Conservation (phyloP, 2,329 filamentous ascomycete genomes). For the Beauveria caledonica region DNA sequence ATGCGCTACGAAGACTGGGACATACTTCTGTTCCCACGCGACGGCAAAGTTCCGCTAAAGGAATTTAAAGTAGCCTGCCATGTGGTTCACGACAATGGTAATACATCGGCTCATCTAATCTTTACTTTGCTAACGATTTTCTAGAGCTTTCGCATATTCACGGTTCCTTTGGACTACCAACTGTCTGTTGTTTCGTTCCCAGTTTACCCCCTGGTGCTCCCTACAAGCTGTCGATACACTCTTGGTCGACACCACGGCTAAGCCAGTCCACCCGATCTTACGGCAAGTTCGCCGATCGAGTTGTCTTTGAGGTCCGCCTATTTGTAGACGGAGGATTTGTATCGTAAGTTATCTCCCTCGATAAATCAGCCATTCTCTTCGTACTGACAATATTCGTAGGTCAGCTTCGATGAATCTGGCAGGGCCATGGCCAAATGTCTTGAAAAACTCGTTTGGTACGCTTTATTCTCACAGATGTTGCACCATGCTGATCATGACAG, state of each 20-base stretch:
- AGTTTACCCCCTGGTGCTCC: conserved; percentile 48
- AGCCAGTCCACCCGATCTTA: conserved; percentile 49
- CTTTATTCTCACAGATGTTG: neutral
- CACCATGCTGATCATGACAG: conserved; percentile 20
- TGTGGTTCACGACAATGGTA: conserved; percentile 47
- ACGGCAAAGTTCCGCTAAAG: conserved; percentile 61
- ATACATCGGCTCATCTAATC: neutral
- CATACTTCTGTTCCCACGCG: conserved; percentile 65
- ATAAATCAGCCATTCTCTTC: neutral
- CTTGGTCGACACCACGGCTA: conserved; percentile 55
- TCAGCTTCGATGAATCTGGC: conserved; percentile 46
- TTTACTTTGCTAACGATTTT: neutral
- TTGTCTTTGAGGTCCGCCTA: conserved; percentile 58
- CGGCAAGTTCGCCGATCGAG: conserved; percentile 46
- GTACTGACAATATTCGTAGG: conserved; percentile 24
- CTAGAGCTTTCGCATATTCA: conserved; percentile 45
- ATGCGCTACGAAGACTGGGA: conserved; percentile 90
- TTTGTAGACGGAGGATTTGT: conserved; percentile 59
- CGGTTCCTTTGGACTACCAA: conserved; percentile 46
- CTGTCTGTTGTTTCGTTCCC: conserved; percentile 63
- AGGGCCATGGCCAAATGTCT: conserved; percentile 41
- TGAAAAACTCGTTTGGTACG: conserved; percentile 37
- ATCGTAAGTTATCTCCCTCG: conserved; percentile 39
- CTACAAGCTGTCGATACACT: conserved; percentile 69
- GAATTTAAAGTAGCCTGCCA: conserved; percentile 78